Evolutionary conservation across 345 rosid species (phyloP).

Genomic region (Noccaea caerulescens): DNA sequence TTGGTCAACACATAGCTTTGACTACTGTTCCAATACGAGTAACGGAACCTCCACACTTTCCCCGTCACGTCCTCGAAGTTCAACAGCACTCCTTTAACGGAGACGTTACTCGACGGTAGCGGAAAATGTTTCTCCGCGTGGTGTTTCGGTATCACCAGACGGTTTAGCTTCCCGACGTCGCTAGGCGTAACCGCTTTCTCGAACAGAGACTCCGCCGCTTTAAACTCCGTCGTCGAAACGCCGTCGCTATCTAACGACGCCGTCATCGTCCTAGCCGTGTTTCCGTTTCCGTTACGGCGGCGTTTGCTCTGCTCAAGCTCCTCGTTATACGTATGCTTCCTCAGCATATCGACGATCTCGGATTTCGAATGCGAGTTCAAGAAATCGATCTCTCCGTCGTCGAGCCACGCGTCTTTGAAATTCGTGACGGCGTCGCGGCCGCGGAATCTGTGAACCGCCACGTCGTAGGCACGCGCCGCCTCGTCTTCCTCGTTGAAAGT

Average conservation of each 20-base stretch:
- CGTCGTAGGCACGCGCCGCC: conserved; percentile 88
- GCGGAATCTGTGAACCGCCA: conserved; percentile 82
- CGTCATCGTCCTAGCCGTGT: conserved; percentile 40
- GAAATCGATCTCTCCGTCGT: conserved; percentile 57
- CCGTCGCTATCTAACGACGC: conserved; percentile 23
- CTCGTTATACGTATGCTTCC: conserved; percentile 83
- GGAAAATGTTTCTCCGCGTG: conserved; percentile 93
- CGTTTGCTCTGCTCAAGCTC: conserved; percentile 78
- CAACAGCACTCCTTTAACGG: conserved; percentile 68
- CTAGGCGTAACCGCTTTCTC: conserved; percentile 95
- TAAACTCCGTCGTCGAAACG: conserved; percentile 28
- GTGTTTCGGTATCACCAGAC: conserved; percentile 92
- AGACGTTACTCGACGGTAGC: conserved; percentile 51
- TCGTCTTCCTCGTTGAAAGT: conserved; percentile 89
- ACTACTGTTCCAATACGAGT: conserved; percentile 98
- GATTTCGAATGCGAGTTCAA: conserved; percentile 79
- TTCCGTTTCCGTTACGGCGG: conserved; percentile 42
- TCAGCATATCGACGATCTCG: conserved; percentile 92
- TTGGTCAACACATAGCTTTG: conserved; percentile 93
- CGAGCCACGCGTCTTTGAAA: conserved; percentile 62
- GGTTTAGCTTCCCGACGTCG: conserved; percentile 96
- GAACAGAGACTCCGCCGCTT: conserved; percentile 72
- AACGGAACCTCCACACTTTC: conserved; percentile 94
- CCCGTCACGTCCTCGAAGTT: conserved; percentile 80
- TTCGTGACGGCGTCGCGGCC: conserved; percentile 89